phyloP scores from a whole-genome alignment of 163 green algal genomes.

The Chloroidium sp. region DNA sequence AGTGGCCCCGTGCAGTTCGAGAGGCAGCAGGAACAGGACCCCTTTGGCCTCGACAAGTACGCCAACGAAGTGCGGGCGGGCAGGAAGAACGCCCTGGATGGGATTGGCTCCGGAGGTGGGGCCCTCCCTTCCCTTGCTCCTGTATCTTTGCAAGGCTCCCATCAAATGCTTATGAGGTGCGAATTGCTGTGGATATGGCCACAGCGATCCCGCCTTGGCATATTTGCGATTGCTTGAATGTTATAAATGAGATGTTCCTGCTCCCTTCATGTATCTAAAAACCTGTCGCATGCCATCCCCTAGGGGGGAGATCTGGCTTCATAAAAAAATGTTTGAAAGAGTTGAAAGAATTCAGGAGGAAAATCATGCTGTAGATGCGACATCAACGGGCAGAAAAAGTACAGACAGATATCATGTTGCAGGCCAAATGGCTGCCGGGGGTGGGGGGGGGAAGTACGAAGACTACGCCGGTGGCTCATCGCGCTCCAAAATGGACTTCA shows the following conservation, averaged over 20 bases:
- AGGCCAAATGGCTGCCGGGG: constrained; percentile 57
- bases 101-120: constrained; percentile 16
- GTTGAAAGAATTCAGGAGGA: constrained; percentile 1
- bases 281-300: too few relatives aligned
- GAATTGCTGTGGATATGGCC: too few relatives aligned
- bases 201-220: too few relatives aligned
- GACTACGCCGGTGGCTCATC: constrained; percentile 43
- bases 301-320: too few relatives aligned
- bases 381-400: constrained; percentile 42
- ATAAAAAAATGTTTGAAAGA: background rate
- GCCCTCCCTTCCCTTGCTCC: background rate
- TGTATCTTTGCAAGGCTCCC: too few relatives aligned
- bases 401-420: background rate
- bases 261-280: too few relatives aligned
- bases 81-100: constrained; percentile 23
- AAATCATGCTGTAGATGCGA: constrained; percentile 17
- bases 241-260: too few relatives aligned
- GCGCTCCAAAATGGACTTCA: constrained; percentile 21
- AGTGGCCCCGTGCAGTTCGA: constrained; percentile 73
- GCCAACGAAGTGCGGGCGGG: constrained; percentile 53
- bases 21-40: constrained; percentile 73
- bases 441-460: constrained; percentile 50
- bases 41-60: constrained; percentile 92
- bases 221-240: too few relatives aligned
- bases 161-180: too few relatives aligned